Evolutionary conservation across 768 basidiomycete genomes (phyloP).

Genomic region (Serpula lacrymans): DNA sequence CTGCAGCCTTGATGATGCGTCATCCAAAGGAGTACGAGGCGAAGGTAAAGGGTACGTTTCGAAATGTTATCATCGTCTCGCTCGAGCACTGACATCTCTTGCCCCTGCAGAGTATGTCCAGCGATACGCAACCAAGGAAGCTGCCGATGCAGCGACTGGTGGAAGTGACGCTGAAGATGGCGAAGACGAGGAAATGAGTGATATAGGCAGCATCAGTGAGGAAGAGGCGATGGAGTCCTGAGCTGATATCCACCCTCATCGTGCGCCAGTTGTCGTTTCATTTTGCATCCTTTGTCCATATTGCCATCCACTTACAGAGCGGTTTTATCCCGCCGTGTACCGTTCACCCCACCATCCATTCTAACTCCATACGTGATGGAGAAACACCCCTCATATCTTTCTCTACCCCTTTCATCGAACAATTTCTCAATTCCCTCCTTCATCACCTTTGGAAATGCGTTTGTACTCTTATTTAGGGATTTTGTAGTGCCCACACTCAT

Average conservation of each 20-base stretch:
- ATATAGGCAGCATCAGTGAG: slow-evolving; percentile 79
- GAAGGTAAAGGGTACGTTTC: slow-evolving; percentile 79
- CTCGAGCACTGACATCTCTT: slow-evolving; percentile 5
- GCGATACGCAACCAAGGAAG: slow-evolving; percentile 88
- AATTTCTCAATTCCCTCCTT: not conserved
- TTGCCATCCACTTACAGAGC: too few species aligned
- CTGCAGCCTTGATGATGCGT: slow-evolving; percentile 94
- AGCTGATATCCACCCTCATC: slow-evolving; percentile 18
- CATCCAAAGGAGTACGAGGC: slow-evolving; percentile 95
- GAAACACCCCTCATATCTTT: slow-evolving; percentile 2
- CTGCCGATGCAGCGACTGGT: slow-evolving; percentile 69
- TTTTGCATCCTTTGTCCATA: not conserved
- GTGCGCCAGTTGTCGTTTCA: slow-evolving; percentile 8
- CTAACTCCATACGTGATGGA: slow-evolving; percentile 5
- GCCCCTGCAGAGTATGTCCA: slow-evolving; percentile 84
- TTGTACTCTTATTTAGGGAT: slow-evolving; percentile 31
- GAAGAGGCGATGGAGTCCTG: slow-evolving; percentile 43
- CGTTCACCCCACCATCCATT: too few species aligned
- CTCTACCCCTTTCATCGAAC: too few species aligned
- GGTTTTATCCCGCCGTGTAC: too few species aligned
- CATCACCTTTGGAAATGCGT: slow-evolving; percentile 10
- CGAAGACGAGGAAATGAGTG: slow-evolving; percentile 85
- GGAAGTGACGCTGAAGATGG: slow-evolving; percentile 64
- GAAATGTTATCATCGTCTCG: not conserved
- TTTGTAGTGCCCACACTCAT: slow-evolving; percentile 15